Percentiles rank a stretch among this genome's conserved stretches.
Evolutionary conservation across 2,329 filamentous ascomycete species (phyloP).

Genomic region (Lecanicillium sp.): DNA sequence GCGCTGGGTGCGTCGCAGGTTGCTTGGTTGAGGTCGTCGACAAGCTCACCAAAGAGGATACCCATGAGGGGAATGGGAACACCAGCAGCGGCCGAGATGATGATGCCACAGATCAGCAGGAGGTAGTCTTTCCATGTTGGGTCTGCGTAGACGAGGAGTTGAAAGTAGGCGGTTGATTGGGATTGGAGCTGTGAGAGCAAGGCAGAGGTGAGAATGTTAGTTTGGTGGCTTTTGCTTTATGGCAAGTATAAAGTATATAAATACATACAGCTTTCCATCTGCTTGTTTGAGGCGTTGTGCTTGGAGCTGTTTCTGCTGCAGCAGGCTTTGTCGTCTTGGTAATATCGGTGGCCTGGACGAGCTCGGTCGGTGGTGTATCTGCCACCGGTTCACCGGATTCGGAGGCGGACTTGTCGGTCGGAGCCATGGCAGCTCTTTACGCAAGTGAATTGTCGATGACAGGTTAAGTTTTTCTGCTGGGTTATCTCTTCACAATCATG

Average conservation of each 20-base stretch:
- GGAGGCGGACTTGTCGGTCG: too few species aligned
- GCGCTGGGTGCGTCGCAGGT: slow-evolving; percentile 33
- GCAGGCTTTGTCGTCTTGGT: background rate
- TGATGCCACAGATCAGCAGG: slow-evolving; percentile 31
- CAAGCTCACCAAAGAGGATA: slow-evolving; percentile 55
- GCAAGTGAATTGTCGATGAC: too few species aligned
- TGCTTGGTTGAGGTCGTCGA: slow-evolving; percentile 51
- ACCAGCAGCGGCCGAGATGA: slow-evolving; percentile 47
- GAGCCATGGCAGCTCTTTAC: too few species aligned
- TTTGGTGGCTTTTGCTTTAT: background rate
- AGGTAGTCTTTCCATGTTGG: slow-evolving; percentile 33
- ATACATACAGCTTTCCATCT: slow-evolving; percentile 5
- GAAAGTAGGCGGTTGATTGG: slow-evolving; percentile 31
- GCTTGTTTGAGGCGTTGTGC: background rate
- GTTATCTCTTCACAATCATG: too few species aligned
- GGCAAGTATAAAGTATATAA: too few species aligned
- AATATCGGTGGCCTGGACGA: background rate
- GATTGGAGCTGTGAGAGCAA: background rate
- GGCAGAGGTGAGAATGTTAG: slow-evolving; percentile 3
- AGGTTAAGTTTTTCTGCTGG: too few species aligned
- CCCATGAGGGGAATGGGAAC: slow-evolving; percentile 56
- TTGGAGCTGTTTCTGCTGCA: background rate
- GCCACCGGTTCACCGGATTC: too few species aligned
- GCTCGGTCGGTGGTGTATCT: too few species aligned
- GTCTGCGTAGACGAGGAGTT: slow-evolving; percentile 35